Percentiles rank a stretch among this genome's conserved stretches.
phyloP scores from a whole-genome alignment of 306 rosid genomes.

The Comarum palustre region DNA sequence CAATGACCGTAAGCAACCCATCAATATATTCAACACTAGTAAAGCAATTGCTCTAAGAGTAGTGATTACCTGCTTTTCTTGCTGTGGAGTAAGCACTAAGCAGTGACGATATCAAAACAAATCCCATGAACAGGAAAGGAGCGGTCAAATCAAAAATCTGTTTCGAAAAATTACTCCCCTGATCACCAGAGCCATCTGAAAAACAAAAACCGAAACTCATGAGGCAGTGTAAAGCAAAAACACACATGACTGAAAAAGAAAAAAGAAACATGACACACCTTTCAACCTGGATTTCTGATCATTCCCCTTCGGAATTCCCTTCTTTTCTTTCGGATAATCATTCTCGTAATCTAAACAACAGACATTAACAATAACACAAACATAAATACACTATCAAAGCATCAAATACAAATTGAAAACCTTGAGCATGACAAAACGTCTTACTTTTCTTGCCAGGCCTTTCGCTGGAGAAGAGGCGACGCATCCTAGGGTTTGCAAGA shows the following conservation, averaged over 20 bases:
- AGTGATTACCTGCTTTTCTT: conserved; percentile 59
- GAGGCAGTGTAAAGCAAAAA: background rate
- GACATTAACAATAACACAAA: background rate
- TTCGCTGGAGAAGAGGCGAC: conserved; percentile 27
- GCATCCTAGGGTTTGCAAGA: conserved; percentile 24
- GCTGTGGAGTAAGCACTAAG: conserved; percentile 51
- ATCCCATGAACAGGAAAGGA: conserved; percentile 50
- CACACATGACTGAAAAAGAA: background rate
- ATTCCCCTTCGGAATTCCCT: conserved; percentile 26
- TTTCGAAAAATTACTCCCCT: conserved; percentile 46
- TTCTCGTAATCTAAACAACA: conserved; percentile 31
- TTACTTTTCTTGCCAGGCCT: conserved; percentile 30
- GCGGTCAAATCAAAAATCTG: conserved; percentile 46
- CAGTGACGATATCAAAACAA: conserved; percentile 49
- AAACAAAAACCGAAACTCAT: background rate
- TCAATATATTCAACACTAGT: background rate
- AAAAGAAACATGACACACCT: conserved; percentile 20
- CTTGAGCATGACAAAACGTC: background rate
- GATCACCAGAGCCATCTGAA: conserved; percentile 60
- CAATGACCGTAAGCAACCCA: background rate
- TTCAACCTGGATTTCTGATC: conserved; percentile 32
- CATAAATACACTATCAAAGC: background rate
- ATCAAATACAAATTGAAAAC: background rate
- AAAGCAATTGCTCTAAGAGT: background rate
- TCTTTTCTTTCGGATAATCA: conserved; percentile 35